Evolutionary conservation across 495 filamentous ascomycete genomes (phyloP), one percentile per base, ranked within the genome.

Genomic region (Xylaria sp.): DNA sequence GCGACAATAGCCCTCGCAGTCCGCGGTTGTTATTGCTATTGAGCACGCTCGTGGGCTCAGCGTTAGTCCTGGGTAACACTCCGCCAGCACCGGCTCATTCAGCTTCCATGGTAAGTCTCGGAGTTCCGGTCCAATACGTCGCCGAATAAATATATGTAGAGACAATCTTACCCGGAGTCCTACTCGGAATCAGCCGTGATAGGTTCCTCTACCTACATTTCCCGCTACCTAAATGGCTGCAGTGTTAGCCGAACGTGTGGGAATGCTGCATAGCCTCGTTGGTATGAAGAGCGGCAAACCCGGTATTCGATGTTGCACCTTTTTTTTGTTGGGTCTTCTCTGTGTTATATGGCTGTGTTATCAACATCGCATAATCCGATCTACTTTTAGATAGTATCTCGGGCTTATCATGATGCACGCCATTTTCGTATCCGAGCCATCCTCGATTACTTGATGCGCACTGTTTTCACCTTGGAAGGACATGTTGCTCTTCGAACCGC

Each of bases 81-180:
- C 35, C 57, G 46, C 46, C n/a, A 63, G 5, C 21, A 14, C 46
- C 21, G 40, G 24, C 33, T 55, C 46, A 12, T 70, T 55, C 58
- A 70, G 44, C 46, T 70, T 63, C 46, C 58, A 70, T 63, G 21
- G 0, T 26, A 63, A 63, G 33, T 61, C 31, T 55, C 68, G 68
- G 68, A 70, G 58, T 24, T 63, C 58, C 68, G 68, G 68, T 61
- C 68, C 58, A 63, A 69, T 62, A 59, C 44, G 35, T 69, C 41
- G 55, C 40, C 19, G 29, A 40, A 59, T 43, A 50, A 8, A 59
- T 68, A 46, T 58, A 68, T 33, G 26, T 68, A 58, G 33, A 55
- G 52, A 46, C 21, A 40, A 29, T 53, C 64, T 48, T 55, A 55
- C 52, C 11, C 53, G 67, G 26, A 48, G 44, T 40, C 55, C 31